A percentile compares a stretch with the other conserved stretches of the same genome.
phyloP scores from a whole-genome alignment of 1,284 basidiomycete species.

The Cystobasidium sp. region DNA sequence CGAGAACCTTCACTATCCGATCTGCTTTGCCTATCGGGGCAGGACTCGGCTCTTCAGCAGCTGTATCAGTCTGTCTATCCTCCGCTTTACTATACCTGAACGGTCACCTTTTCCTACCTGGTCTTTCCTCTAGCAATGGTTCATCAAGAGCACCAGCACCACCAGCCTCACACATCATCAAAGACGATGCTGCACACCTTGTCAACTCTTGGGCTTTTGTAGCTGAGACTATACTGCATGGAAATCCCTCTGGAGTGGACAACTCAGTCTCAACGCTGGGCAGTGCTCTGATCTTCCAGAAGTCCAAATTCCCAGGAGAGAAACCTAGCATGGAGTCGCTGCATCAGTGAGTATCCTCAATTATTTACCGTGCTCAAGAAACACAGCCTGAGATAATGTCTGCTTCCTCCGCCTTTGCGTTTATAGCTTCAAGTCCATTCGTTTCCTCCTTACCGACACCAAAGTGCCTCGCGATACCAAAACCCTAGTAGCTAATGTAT shows the following conservation, averaged over 20 bases:
- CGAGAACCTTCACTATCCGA: slow-evolving; percentile 79
- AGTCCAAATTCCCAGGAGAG: slow-evolving; percentile 71
- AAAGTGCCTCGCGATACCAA: slow-evolving; percentile 92
- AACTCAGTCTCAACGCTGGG: slow-evolving; percentile 93
- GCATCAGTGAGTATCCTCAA: slow-evolving; percentile 68
- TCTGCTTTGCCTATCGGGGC: slow-evolving; percentile 98
- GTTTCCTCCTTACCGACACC: slow-evolving; percentile 90
- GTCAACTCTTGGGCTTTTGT: slow-evolving; percentile 94
- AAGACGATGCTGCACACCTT: slow-evolving; percentile 68
- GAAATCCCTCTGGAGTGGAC: slow-evolving; percentile 96
- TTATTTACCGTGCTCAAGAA: not conserved
- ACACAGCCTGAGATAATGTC: slow-evolving; percentile 26
- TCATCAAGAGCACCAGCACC: slow-evolving; percentile 61
- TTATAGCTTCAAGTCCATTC: slow-evolving; percentile 68
- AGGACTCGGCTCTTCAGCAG: slow-evolving; percentile 94
- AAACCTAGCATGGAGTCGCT: slow-evolving; percentile 81
- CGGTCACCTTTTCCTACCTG: slow-evolving; percentile 64
- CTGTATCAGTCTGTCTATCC: slow-evolving; percentile 85
- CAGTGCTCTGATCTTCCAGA: slow-evolving; percentile 88
- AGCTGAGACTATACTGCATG: slow-evolving; percentile 94
- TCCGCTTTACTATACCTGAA: slow-evolving; percentile 69
- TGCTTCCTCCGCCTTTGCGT: not conserved
- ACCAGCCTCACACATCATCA: slow-evolving; percentile 64
- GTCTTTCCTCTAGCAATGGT: slow-evolving; percentile 50
- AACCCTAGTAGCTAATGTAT: slow-evolving; percentile 86